These are phyloP conservation scores for Nitzschia sp. DNA, from an alignment of 108 stramenopile genomes.

Conservation along the genomic window DNA sequence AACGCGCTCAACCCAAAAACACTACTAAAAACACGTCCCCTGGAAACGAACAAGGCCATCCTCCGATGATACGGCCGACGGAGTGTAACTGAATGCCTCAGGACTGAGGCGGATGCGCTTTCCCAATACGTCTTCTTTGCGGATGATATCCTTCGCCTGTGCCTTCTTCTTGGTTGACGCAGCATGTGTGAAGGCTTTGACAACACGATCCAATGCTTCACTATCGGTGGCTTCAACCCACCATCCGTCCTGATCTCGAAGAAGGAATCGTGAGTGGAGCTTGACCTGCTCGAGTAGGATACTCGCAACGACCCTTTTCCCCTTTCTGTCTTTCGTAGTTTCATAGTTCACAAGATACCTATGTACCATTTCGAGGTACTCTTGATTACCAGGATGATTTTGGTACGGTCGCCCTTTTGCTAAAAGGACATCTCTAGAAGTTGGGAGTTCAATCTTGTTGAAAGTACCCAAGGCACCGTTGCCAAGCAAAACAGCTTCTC, in stretches of 20 bases:
- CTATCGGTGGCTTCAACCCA: constrained; percentile 16
- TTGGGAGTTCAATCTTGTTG: constrained; percentile 16
- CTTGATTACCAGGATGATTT: constrained; percentile 10
- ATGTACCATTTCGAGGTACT: not conserved
- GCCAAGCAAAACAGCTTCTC: not conserved
- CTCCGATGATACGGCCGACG: too few relatives aligned
- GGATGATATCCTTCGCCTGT: too few relatives aligned
- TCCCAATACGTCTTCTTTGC: too few relatives aligned
- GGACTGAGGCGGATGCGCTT: too few relatives aligned
- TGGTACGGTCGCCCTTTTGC: constrained; percentile 9
- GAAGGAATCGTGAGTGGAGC: constrained; percentile 6
- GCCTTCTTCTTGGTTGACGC: not conserved
- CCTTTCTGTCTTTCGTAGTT: not conserved
- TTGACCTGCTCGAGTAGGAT: not conserved
- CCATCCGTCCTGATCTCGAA: constrained; percentile 14
- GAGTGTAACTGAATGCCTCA: too few relatives aligned
- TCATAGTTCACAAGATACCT: not conserved
- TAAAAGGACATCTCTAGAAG: constrained; percentile 1
- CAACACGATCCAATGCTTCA: constrained; percentile 4
- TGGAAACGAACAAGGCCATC: too few relatives aligned
- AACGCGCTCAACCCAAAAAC: too few relatives aligned
- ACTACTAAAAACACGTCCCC: too few relatives aligned
- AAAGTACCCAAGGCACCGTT: not conserved
- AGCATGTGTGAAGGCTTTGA: constrained; percentile 13
- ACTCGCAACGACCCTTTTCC: constrained; percentile 3